phyloP scores from a whole-genome alignment of 768 basidiomycete species.

The Neoboletus subvelutipes region DNA sequence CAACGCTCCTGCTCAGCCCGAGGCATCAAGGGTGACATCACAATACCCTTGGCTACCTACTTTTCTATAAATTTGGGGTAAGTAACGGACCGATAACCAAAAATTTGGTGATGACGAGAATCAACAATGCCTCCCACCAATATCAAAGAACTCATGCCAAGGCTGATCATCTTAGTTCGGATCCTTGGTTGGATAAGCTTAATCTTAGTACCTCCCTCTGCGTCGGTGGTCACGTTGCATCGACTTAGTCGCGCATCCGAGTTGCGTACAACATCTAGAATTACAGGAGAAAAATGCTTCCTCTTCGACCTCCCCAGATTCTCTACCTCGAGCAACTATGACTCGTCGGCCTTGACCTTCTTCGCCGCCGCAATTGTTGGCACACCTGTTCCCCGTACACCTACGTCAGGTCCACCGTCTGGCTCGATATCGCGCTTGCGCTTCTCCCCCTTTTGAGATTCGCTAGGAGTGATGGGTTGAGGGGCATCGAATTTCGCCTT shows the following conservation, averaged over 20 bases:
- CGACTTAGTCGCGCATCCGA: not conserved
- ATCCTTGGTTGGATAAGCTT: too few species aligned
- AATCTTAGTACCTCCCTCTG: too few species aligned
- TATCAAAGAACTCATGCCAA: too few species aligned
- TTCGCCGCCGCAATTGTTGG: conserved; percentile 45
- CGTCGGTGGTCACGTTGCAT: too few species aligned
- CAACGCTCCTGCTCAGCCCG: too few species aligned
- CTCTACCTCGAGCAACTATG: not conserved
- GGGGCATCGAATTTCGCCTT: conserved; percentile 14
- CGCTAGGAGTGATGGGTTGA: conserved; percentile 30
- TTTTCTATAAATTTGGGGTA: too few species aligned
- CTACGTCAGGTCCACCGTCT: conserved; percentile 71
- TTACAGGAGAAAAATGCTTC: not conserved
- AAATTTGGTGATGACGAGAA: too few species aligned
- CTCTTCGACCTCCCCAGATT: not conserved
- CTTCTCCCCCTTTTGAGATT: conserved; percentile 64
- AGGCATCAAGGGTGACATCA: too few species aligned
- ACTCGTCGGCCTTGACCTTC: conserved; percentile 43
- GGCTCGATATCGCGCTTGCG: conserved; percentile 76
- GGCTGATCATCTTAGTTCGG: too few species aligned
- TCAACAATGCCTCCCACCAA: too few species aligned
- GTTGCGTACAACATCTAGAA: not conserved
- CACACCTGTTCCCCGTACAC: conserved; percentile 59
- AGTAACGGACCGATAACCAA: too few species aligned
- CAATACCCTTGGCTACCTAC: too few species aligned